Percentiles rank a stretch among this genome's conserved stretches.
These are phyloP conservation scores for Sisymbrium irio DNA, from an alignment of 345 rosid species.

Conservation along the genomic window DNA sequence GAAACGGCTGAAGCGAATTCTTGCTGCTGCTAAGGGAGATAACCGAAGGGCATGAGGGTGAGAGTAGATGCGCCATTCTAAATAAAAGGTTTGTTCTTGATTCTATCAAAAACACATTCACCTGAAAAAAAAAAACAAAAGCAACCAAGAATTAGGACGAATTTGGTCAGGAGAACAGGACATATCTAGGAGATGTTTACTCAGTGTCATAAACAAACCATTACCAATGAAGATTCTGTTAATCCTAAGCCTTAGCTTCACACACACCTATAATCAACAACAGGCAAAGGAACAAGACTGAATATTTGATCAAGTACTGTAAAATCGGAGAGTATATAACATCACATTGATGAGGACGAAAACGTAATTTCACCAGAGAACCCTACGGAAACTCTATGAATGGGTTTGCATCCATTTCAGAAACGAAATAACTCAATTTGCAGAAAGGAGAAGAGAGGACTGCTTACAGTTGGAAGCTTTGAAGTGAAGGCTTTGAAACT, in stretches of 20 bases:
- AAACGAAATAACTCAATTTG: not conserved
- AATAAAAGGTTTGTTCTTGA: conserved; percentile 21
- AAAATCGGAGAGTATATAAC: not conserved
- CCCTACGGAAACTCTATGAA: not conserved
- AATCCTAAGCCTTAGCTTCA: not conserved
- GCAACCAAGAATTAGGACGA: not conserved
- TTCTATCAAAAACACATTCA: conserved; percentile 31
- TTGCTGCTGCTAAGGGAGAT: conserved; percentile 39
- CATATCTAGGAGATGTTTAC: not conserved
- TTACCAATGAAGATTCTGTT: too few relatives aligned
- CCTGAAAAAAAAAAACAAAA: conserved; percentile 39
- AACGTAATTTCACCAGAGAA: not conserved
- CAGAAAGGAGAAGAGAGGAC: not conserved
- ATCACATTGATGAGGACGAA: not conserved
- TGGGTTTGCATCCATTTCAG: too few relatives aligned
- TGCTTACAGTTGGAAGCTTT: conserved; percentile 3
- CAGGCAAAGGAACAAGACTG: not conserved
- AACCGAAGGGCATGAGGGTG: conserved; percentile 56
- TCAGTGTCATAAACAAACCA: too few relatives aligned
- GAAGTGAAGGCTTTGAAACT: not conserved
- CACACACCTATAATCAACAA: not conserved
- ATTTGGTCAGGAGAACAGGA: not conserved
- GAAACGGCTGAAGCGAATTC: conserved; percentile 26
- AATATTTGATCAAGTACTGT: not conserved
- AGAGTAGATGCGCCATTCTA: conserved; percentile 64